Base-by-base conservation (phyloP, 495 filamentous ascomycete species). In the Mycothermus thermophilus region DNA sequence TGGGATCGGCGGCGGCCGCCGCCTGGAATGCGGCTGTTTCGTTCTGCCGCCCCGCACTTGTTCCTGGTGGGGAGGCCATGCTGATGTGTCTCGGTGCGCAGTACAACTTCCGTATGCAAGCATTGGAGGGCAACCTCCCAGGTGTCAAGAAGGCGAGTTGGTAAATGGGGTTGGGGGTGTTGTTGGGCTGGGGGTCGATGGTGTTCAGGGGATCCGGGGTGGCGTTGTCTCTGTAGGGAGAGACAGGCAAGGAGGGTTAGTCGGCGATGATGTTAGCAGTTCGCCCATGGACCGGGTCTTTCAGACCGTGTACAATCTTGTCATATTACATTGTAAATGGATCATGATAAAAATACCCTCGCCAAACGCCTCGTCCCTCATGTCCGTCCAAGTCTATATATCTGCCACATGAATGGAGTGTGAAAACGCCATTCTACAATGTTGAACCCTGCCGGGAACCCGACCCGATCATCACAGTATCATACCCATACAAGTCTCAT, bases 81-180 rank as follows among this genome's bases (percentile, higher is more conserved):
- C n/a, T n/a, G n/a, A n/a, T n/a, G n/a, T n/a, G n/a, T n/a, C n/a
- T n/a, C n/a, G n/a, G n/a, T 4, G 8, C 17, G 29, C 50, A 96
- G 87, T 97, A 68, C 63, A 81, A 84, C 63, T 96, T 97, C 66
- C 69, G 90, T 54, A 60, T 87, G 59, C 76, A 93, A 56, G 90
- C 92, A 2, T 55, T 93, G 30, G 75, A 67, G n/a, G 90, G 92
- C 36, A 75, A 85, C 37, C 54, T 97, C 23, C 90, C 90, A 0
- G 90, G 90, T 34, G 90, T 96, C 27, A 81, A 75, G 67, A 96
- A 95, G 67, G 90, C 92, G 7, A 85, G 79, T 54, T 97, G 90
- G 90, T 96, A 76, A 54, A 51, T 20, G n/a, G n/a, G n/a, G n/a
- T 13, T 4, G 18, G 12, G 9, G 5, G 13, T 9, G 6, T 29